phyloP scores from a whole-genome alignment of 2,329 filamentous ascomycete genomes.

The Beauveria caledonica region DNA sequence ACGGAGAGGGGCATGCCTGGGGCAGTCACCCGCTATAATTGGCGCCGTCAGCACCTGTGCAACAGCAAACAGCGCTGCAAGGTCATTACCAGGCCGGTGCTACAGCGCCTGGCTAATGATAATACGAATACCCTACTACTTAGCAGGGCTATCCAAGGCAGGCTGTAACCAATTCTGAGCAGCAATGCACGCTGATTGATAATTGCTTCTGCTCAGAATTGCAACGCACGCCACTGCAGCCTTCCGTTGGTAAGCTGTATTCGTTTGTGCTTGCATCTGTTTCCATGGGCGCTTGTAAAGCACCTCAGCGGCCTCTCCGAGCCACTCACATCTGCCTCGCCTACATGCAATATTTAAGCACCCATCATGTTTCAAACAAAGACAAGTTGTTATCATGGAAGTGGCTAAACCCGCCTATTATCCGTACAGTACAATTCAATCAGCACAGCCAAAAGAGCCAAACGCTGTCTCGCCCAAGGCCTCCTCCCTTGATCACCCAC shows the following conservation, averaged over 20 bases:
- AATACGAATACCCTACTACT: too few relatives aligned
- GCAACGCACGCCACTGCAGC: background rate
- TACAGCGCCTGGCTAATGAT: too few relatives aligned
- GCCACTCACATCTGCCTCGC: background rate
- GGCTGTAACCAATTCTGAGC: too few relatives aligned
- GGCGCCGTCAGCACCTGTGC: too few relatives aligned
- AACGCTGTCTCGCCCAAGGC: background rate
- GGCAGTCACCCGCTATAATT: background rate
- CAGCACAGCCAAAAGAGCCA: background rate
- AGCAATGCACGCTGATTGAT: too few relatives aligned
- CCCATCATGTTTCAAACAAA: background rate
- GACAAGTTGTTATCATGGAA: constrained; percentile 1
- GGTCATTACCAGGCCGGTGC: too few relatives aligned
- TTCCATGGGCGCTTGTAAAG: background rate
- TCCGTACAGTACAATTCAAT: constrained; percentile 4
- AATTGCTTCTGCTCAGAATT: too few relatives aligned
- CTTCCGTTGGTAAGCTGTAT: background rate
- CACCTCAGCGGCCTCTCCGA: background rate
- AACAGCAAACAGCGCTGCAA: too few relatives aligned
- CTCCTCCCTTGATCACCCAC: background rate
- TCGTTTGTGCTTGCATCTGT: background rate
- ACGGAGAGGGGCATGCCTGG: constrained; percentile 3
- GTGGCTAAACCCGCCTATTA: constrained; percentile 4
- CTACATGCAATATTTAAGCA: background rate
- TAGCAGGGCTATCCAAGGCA: too few relatives aligned